These are phyloP conservation scores for Termitomyces sp. DNA, from an alignment of 768 basidiomycete species.

Conservation along the genomic window DNA sequence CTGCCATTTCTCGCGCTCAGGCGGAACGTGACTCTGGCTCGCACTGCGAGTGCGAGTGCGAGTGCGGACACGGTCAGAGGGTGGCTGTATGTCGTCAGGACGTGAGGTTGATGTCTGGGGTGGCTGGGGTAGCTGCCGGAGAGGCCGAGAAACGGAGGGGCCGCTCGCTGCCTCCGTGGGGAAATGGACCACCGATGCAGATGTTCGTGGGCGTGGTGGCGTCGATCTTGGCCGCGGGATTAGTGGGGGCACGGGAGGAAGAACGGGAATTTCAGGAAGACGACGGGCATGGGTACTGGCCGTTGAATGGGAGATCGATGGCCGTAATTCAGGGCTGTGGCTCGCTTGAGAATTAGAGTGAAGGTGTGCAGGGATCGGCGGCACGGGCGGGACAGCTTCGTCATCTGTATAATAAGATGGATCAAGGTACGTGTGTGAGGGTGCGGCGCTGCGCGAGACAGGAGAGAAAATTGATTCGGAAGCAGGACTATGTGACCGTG, in stretches of 20 bases:
- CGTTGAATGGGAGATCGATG: conserved; percentile 10
- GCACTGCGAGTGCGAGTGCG: conserved; percentile 16
- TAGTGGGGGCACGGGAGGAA: conserved; percentile 11
- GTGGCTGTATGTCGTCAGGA: background rate
- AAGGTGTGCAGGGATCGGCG: conserved; percentile 28
- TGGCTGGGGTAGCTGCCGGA: conserved; percentile 9
- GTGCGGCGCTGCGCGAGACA: conserved; percentile 32
- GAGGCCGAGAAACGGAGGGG: conserved; percentile 1
- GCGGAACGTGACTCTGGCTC: conserved; percentile 8
- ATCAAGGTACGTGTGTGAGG: conserved; percentile 39
- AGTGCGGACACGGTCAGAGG: conserved; percentile 4
- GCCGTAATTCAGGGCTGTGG: conserved; percentile 3
- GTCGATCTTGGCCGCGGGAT: conserved; percentile 18
- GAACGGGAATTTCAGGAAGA: conserved; percentile 15
- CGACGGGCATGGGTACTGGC: conserved; percentile 11
- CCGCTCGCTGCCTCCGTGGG: background rate
- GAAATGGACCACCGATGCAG: background rate
- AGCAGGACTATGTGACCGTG: conserved; percentile 36
- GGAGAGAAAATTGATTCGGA: conserved; percentile 44
- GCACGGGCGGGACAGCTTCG: conserved; percentile 29
- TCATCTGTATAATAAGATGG: conserved; percentile 31
- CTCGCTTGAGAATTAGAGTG: conserved; percentile 6
- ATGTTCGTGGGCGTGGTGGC: conserved; percentile 16
- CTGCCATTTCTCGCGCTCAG: conserved; percentile 14
- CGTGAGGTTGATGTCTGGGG: background rate